Conservation (phyloP, 2,329 filamentous ascomycete genomes). For the Colletotrichum graminicola region DNA sequence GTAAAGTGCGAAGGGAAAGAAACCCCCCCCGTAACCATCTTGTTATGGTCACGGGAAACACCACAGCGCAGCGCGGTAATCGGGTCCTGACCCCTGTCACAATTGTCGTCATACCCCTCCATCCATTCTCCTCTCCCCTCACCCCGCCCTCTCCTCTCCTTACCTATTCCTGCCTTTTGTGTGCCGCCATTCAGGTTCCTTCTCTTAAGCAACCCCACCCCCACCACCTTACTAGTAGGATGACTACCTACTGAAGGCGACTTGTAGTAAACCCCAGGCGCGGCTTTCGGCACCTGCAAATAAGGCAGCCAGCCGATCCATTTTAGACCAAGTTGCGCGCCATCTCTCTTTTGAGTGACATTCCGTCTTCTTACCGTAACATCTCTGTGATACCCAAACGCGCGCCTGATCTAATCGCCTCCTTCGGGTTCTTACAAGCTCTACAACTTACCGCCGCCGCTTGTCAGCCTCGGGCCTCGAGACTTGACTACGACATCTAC, state of each 20-base stretch:
- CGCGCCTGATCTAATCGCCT: background rate
- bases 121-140: background rate
- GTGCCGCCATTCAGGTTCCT: background rate
- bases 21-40: no score
- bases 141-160: background rate
- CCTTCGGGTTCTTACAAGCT: background rate
- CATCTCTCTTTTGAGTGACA: background rate
- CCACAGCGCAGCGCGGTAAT: background rate
- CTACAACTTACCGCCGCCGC: background rate
- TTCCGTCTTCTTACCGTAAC: background rate
- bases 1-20: background rate
- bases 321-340: background rate
- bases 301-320: conserved; percentile 21
- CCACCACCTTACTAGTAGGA: conserved; percentile 23
- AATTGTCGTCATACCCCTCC: conserved; percentile 38
- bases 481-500: background rate
- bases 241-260: background rate
- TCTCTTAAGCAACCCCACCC: conserved; percentile 19
- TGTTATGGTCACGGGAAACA: background rate
- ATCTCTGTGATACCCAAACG: conserved; percentile 11
- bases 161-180: background rate
- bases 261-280: conserved; percentile 1
- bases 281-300: conserved; percentile 7
- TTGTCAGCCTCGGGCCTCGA: no score
- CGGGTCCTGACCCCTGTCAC: conserved; percentile 14